Percentiles rank a stretch among this genome's conserved stretches.
Evolutionary conservation across 2,329 filamentous ascomycete genomes (phyloP).

Genomic region (Epichloe scottii): DNA sequence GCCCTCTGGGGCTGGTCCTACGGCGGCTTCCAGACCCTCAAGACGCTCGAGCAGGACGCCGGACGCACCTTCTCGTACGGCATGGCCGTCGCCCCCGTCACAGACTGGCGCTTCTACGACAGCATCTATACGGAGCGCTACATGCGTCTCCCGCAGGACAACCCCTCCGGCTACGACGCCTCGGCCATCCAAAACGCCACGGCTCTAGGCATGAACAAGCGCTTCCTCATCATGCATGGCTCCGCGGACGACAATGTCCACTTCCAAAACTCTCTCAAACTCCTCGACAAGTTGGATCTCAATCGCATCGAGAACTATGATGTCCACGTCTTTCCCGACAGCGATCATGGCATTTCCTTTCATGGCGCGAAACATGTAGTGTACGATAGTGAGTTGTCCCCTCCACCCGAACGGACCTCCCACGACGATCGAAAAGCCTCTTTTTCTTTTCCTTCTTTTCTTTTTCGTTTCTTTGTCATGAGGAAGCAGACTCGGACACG

Average conservation of each 20-base stretch:
- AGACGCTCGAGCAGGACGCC: constrained; percentile 83
- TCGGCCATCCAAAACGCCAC: constrained; percentile 62
- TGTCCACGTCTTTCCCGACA: constrained; percentile 91
- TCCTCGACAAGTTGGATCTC: constrained; percentile 79
- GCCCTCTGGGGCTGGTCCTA: constrained; percentile 99
- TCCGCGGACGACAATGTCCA: constrained; percentile 97
- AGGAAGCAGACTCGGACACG: too few species aligned
- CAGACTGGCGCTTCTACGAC: constrained; percentile 94
- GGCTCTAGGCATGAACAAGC: constrained; percentile 61
- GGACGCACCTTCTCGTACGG: constrained; percentile 89
- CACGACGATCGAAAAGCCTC: not conserved
- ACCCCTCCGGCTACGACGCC: constrained; percentile 62
- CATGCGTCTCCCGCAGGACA: constrained; percentile 88
- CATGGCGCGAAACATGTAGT: constrained; percentile 87
- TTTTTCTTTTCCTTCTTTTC: not conserved
- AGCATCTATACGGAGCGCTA: constrained; percentile 92
- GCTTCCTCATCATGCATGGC: constrained; percentile 93
- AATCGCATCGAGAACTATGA: constrained; percentile 84
- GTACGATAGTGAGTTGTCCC: constrained; percentile 63
- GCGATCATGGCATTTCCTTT: constrained; percentile 88
- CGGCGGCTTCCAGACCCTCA: constrained; percentile 88
- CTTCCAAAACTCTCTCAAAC: constrained; percentile 79
- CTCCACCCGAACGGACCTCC: too few species aligned
- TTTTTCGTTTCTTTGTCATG: not conserved
- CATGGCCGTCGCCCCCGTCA: constrained; percentile 97